These are phyloP conservation scores for Pueraria montana DNA, from an alignment of 306 rosid species.

Conservation along the genomic window DNA sequence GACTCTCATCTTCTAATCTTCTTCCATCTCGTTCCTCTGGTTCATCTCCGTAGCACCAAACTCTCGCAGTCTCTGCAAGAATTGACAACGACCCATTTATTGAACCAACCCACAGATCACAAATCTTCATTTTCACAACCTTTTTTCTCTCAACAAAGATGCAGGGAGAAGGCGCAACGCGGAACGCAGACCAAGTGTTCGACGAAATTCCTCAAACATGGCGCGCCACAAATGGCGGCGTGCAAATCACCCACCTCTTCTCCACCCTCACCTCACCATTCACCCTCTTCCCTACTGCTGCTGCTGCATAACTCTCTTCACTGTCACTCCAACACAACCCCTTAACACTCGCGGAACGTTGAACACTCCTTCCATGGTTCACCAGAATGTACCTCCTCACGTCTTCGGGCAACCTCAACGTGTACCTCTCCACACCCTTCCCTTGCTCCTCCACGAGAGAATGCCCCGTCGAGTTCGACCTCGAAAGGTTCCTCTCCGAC, in stretches of 20 bases:
- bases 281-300: constrained; percentile 18
- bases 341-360: constrained; percentile 61
- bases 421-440: constrained; percentile 60
- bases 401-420: constrained; percentile 66
- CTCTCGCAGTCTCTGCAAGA: too few relatives aligned
- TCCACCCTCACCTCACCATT: neutral
- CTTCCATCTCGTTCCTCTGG: constrained; percentile 8
- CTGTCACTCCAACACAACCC: constrained; percentile 48
- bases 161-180: neutral
- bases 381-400: constrained; percentile 61
- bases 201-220: constrained; percentile 42
- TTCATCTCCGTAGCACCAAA: neutral
- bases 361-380: constrained; percentile 49
- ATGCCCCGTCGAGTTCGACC: constrained; percentile 87
- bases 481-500: constrained; percentile 33
- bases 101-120: constrained; percentile 22
- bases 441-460: constrained; percentile 57
- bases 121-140: neutral
- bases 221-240: constrained; percentile 30
- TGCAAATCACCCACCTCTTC: constrained; percentile 37
- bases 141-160: neutral
- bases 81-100: constrained; percentile 28
- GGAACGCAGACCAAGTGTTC: constrained; percentile 30
- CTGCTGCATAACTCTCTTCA: constrained; percentile 1
- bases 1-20: constrained; percentile 22